These are phyloP conservation scores for Vinca minor DNA, from an alignment of 257 asterid species.

Conservation along the genomic window DNA sequence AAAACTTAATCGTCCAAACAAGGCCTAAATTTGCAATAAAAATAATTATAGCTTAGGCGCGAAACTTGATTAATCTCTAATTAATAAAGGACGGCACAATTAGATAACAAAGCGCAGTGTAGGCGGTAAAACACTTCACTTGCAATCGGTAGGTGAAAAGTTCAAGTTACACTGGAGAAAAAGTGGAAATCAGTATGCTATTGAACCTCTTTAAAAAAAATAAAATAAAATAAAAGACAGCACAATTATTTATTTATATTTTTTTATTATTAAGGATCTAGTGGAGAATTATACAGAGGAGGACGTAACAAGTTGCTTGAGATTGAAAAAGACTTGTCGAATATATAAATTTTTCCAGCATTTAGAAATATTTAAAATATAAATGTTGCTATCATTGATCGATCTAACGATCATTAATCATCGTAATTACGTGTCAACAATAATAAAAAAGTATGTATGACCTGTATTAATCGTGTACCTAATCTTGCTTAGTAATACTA, in stretches of 20 bases:
- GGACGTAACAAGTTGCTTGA: conserved; percentile 4
- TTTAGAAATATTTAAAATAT: not conserved
- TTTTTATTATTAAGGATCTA: conserved; percentile 2
- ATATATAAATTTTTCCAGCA: not conserved
- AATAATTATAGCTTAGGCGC: not conserved
- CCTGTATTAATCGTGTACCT: conserved; percentile 13
- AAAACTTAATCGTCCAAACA: not conserved
- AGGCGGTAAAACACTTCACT: too few species aligned
- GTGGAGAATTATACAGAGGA: not conserved
- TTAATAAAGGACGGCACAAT: conserved; percentile 3
- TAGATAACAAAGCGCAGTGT: too few species aligned
- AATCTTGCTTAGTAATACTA: not conserved
- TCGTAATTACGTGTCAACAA: conserved; percentile 6
- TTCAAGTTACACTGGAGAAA: too few species aligned
- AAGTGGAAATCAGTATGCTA: too few species aligned
- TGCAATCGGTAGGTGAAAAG: too few species aligned
- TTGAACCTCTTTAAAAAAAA: too few species aligned
- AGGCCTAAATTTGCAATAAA: not conserved
- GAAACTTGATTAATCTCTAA: not conserved
- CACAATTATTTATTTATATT: not conserved
- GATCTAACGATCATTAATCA: conserved; percentile 11
- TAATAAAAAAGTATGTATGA: conserved; percentile 6
- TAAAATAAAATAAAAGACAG: too few species aligned
- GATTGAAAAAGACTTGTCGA: conserved; percentile 1
- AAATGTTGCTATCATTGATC: not conserved